A percentile compares a stretch with the other conserved stretches of the same genome.
Conservation (phyloP, 345 rosid species). For the Salix brachista region DNA sequence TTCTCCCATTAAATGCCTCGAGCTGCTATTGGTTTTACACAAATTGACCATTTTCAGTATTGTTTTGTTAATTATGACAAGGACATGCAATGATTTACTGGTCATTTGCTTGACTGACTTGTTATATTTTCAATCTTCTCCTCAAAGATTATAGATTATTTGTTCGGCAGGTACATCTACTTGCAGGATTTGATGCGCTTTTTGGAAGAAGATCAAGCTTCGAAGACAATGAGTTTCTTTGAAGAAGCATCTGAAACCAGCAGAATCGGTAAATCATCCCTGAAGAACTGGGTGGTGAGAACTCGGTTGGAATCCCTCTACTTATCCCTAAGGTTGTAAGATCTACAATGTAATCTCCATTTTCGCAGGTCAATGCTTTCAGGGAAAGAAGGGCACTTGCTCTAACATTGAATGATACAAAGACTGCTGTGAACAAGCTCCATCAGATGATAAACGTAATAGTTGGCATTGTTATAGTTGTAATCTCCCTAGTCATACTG, state of each 20-base stretch:
- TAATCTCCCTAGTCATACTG: conserved; percentile 70
- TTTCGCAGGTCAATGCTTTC: conserved; percentile 64
- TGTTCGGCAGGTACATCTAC: conserved; percentile 52
- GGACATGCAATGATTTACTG: too few species aligned
- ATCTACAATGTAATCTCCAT: background rate
- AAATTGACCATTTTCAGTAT: too few species aligned
- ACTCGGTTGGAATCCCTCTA: background rate
- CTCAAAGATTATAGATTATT: background rate
- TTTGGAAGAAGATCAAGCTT: conserved; percentile 61
- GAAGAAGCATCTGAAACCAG: conserved; percentile 64
- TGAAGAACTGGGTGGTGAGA: conserved; percentile 91
- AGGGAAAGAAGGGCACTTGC: conserved; percentile 95
- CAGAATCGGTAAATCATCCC: conserved; percentile 55
- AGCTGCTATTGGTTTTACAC: too few species aligned
- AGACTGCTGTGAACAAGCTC: conserved; percentile 88
- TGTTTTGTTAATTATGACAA: too few species aligned
- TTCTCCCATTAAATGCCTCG: too few species aligned
- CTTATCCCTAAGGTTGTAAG: background rate
- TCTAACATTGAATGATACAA: conserved; percentile 82
- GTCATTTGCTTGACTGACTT: too few species aligned
- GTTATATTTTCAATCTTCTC: background rate
- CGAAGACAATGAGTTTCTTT: conserved; percentile 58
- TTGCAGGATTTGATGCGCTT: conserved; percentile 67
- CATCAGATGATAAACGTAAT: conserved; percentile 59
- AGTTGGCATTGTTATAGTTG: conserved; percentile 37